These are phyloP conservation scores for Cardamine occulta DNA, from an alignment of 345 rosid species.

Conservation along the genomic window DNA sequence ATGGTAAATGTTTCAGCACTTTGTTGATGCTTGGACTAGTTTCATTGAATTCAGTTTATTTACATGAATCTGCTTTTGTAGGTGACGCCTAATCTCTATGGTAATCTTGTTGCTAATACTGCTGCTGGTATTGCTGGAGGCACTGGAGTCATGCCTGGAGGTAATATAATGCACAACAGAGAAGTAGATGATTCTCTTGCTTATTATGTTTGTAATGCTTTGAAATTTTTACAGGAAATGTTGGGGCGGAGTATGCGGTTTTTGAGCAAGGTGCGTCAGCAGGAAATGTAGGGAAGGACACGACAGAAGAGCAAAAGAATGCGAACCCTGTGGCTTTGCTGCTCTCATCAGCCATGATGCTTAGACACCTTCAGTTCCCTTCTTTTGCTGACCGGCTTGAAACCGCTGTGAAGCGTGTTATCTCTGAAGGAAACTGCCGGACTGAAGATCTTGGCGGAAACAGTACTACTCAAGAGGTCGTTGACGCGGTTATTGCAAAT, in stretches of 20 bases:
- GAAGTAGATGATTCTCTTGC: constrained; percentile 9
- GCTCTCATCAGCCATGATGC: constrained; percentile 97
- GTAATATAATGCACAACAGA: constrained; percentile 49
- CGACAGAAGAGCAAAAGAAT: constrained; percentile 60
- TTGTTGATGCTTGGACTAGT: neutral
- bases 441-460: constrained; percentile 49
- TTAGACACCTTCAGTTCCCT: constrained; percentile 89
- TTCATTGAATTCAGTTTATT: neutral
- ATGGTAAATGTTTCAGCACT: constrained; percentile 57
- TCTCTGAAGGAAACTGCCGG: constrained; percentile 60
- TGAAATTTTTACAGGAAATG: constrained; percentile 58
- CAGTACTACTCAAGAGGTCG: constrained; percentile 45
- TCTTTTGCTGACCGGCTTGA: constrained; percentile 93
- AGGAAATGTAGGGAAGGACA: constrained; percentile 84
- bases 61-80: constrained; percentile 31
- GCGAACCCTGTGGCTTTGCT: constrained; percentile 92
- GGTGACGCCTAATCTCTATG: constrained; percentile 96
- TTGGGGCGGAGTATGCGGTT: constrained; percentile 83
- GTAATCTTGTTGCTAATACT: constrained; percentile 87
- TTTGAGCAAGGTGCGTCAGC: constrained; percentile 98
- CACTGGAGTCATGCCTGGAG: constrained; percentile 99
- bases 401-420: constrained; percentile 73
- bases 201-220: neutral
- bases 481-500: constrained; percentile 39
- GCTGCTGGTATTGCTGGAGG: constrained; percentile 99